These are phyloP conservation scores for Amanita inopinata DNA, from an alignment of 768 basidiomycete genomes.

Conservation along the genomic window DNA sequence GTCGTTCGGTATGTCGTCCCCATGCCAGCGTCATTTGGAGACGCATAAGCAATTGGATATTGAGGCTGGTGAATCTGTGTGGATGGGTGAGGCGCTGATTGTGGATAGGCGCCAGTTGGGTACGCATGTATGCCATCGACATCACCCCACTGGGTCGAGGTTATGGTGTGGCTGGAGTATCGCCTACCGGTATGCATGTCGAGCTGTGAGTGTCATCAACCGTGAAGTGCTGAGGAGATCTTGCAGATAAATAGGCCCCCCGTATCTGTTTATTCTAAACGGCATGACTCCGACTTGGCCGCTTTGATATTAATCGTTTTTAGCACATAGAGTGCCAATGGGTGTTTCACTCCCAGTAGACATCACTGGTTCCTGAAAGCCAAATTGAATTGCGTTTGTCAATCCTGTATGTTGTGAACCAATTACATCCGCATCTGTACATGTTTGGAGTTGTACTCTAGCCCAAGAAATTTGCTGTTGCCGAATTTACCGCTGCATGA, in stretches of 20 bases:
- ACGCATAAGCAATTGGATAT: conserved; percentile 3
- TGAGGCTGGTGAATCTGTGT: conserved; percentile 1
- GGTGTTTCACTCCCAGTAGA: background rate
- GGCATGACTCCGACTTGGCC: conserved; percentile 2
- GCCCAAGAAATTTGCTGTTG: background rate
- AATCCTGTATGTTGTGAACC: conserved; percentile 2
- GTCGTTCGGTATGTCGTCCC: background rate
- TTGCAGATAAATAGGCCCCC: conserved; percentile 4
- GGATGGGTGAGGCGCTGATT: background rate
- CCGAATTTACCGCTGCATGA: conserved; percentile 6
- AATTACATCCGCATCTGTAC: conserved; percentile 7
- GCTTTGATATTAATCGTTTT: conserved; percentile 6
- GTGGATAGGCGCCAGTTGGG: background rate
- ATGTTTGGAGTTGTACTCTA: conserved; percentile 1
- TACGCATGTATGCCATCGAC: conserved; percentile 1
- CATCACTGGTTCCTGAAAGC: conserved; percentile 8
- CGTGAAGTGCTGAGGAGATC: background rate
- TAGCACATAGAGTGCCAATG: conserved; percentile 7
- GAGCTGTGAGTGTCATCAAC: background rate
- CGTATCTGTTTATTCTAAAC: background rate
- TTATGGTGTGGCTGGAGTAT: conserved; percentile 1
- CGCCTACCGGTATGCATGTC: conserved; percentile 1
- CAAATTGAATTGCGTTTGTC: conserved; percentile 10
- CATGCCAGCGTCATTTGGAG: background rate
- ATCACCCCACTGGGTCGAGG: conserved; percentile 6